These are phyloP conservation scores for Cucumis cinereus DNA, from an alignment of 306 rosid species.

Conservation along the genomic window DNA sequence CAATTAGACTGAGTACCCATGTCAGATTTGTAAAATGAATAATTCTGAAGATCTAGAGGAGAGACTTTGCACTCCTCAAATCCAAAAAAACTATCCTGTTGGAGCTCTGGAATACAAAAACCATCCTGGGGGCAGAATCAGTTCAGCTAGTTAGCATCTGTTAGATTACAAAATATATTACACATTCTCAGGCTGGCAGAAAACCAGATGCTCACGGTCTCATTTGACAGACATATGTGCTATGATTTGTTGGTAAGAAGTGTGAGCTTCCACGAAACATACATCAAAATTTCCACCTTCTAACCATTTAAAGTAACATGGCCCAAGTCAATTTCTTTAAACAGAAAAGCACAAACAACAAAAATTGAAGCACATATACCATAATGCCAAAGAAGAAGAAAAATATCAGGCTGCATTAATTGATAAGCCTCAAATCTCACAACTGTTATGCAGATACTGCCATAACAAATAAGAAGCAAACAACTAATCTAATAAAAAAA, in stretches of 20 bases:
- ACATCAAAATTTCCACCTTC: neutral
- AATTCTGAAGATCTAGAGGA: slow-evolving; percentile 29
- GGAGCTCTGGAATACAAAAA: slow-evolving; percentile 10
- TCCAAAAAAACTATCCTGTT: slow-evolving; percentile 45
- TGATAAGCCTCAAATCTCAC: neutral
- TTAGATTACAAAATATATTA: neutral
- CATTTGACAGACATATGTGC: neutral
- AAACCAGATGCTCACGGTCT: neutral
- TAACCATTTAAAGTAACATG: neutral
- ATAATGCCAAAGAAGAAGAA: neutral
- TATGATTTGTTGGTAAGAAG: neutral
- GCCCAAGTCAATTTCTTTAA: neutral
- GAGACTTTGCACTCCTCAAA: slow-evolving; percentile 49
- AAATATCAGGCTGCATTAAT: neutral
- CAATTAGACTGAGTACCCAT: slow-evolving; percentile 21
- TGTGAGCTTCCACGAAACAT: neutral
- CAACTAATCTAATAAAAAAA: neutral
- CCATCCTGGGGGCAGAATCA: neutral
- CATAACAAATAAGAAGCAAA: neutral
- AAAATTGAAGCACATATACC: neutral
- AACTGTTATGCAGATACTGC: neutral
- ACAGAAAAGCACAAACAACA: neutral
- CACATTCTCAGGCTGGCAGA: neutral
- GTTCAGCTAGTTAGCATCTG: neutral
- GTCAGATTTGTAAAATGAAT: slow-evolving; percentile 36